Base-by-base conservation (phyloP, 2,329 filamentous ascomycete species). In the Tolypocladium nubicola region DNA sequence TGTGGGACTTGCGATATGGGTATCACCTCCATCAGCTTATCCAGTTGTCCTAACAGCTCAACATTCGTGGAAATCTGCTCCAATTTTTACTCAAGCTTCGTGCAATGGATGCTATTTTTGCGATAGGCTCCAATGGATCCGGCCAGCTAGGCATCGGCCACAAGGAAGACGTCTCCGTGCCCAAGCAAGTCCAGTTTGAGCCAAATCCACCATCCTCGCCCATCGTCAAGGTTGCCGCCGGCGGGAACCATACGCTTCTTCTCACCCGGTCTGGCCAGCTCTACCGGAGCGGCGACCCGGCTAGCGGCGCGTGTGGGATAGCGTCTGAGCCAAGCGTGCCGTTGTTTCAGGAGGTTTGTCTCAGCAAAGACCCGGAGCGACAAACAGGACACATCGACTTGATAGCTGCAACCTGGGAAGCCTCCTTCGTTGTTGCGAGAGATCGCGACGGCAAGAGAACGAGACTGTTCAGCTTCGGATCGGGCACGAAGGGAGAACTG, bases 211-310 rank as follows among this genome's bases (percentile, higher is more conserved):
- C 72, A 40, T 63, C 66, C 35, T 68, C 73, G 16, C 65, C 69
- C 33, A 68, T 79, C 57, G 63, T 67, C 55, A 70, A 68, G 47
- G 69, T 79, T 11, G 74, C 74, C 23, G 77, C 89, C 9, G 93
- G 93, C 4, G 92, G 92, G 1, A 97, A 97, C 66, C 93, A 97
- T 70, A 95, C 90, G 0, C 73, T 97, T 4, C 69, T 96, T 11
- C 75, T 91, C 13, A 82, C 80, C n/a, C 66, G 75, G 4, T 68
- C 76, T 33, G 86, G 86, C 0, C 63, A 73, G 1, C 74, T 92
- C 0, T 88, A 83, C 65, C 85, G 82, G 65, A 80, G 84, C 52
- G 91, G 91, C 1, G 81, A 86, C 58, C 76, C 73, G 9, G 67
- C 73, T 2, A 76, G 68, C 13, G 82, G 83, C 14, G 80, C 82